These are phyloP conservation scores for Didymella lethalis DNA, from an alignment of 2,329 filamentous ascomycete genomes.

Conservation along the genomic window DNA sequence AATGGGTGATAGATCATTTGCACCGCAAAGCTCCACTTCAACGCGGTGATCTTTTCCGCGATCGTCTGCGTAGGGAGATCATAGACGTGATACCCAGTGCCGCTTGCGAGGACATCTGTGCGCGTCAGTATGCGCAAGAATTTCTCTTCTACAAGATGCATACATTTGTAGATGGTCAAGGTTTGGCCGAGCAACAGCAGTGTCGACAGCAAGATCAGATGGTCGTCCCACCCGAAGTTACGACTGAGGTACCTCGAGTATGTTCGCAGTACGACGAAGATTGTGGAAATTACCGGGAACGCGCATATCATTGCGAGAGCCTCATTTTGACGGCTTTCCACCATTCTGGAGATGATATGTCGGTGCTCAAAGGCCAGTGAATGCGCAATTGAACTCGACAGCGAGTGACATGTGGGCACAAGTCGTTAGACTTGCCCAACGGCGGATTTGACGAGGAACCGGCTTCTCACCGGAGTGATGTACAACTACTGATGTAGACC, in stretches of 20 bases:
- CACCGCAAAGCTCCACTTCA: slow-evolving; percentile 48
- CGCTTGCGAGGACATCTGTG: slow-evolving; percentile 40
- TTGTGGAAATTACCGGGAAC: slow-evolving; percentile 39
- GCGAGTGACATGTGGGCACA: slow-evolving; percentile 7
- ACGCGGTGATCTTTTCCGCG: slow-evolving; percentile 36
- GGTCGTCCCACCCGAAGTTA: slow-evolving; percentile 47
- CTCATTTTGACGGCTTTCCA: slow-evolving; percentile 39
- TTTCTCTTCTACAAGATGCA: neutral
- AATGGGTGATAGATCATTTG: slow-evolving; percentile 51
- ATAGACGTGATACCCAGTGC: slow-evolving; percentile 44
- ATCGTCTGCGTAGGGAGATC: slow-evolving; percentile 44
- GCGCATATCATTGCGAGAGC: slow-evolving; percentile 37
- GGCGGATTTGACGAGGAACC: slow-evolving; percentile 2
- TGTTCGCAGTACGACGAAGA: slow-evolving; percentile 39
- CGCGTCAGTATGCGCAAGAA: neutral
- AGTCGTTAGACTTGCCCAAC: neutral
- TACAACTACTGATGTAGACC: neutral
- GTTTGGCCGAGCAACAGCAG: slow-evolving; percentile 38
- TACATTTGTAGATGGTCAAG: slow-evolving; percentile 37
- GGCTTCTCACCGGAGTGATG: slow-evolving; percentile 5
- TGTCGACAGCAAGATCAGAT: slow-evolving; percentile 39
- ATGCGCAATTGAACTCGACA: slow-evolving; percentile 1
- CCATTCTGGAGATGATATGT: slow-evolving; percentile 25
- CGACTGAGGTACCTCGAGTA: slow-evolving; percentile 41
- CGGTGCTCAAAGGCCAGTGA: slow-evolving; percentile 6